Evolutionary conservation across 768 basidiomycete species (phyloP), one percentile per base, ranked within the genome.

Genomic region (Agaricus bisporus): DNA sequence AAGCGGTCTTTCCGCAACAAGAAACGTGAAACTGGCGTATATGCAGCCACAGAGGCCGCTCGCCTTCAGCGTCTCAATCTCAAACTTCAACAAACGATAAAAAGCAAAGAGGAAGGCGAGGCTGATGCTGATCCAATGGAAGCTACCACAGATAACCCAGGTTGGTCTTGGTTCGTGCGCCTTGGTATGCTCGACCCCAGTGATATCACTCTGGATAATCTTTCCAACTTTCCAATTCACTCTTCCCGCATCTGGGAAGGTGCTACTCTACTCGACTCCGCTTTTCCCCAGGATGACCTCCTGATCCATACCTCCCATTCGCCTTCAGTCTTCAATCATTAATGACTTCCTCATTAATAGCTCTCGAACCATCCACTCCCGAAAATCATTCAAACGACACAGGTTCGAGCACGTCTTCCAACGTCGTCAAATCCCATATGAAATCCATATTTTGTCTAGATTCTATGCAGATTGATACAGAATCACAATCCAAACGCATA

Each of bases 1-100:
- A 93, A 92, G 65, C 86, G 91, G 28, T 70, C 79, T 12, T 88
- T 81, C 68, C 86, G 90, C 59, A 74, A 83, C 12, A 85, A 86
- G 61, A 92, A 92, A 68, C 82, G 90, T 55, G 79, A 84, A 63
- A 67, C 70, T 41, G 85, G 88, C 50, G 78, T 87, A 50, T 92
- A 88, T 61, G 89, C 90, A 44, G 90, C 78, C 1, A 74, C 80
- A 8, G 85, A 88, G 57, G 88, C 90, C 17, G 89, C 86, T 38
- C 84, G 91, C 37, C 72, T 92, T 35, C 68, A 86, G 56, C 79
- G 91, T 55, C 76, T 92, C 39, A 82, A 85, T 61, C 59, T 77
- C 51, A 91, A 85, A 71, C 80, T 92, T 48, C 63, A 66, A 45
- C 68, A 73, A 17, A 71, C 77, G 56, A 69, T 75, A 53, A 72